Evolutionary conservation across 176 grass and related monocot species (phyloP), one percentile per base, ranked within the genome.

Genomic region (Oryza nivara): DNA sequence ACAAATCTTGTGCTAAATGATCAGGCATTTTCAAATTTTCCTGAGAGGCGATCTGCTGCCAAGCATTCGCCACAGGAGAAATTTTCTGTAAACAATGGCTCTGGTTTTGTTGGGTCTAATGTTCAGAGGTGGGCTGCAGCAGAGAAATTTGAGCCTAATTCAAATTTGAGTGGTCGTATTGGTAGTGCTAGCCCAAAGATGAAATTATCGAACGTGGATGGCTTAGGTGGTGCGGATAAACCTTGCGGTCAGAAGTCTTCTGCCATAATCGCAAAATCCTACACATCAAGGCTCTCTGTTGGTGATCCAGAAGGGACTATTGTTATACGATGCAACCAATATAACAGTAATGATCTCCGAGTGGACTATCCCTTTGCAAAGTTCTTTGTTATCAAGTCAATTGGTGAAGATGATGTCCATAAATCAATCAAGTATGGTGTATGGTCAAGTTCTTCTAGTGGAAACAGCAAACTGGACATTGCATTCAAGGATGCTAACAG

Each of bases 341-440:
- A 89, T 73, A 99, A 96, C 74, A 80, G 78, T 34, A 26, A 85
- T 76, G 88, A 92, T 68, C 84, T 99, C n/a, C 72, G 61, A 71
- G 75, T 89, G 54, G 93, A 92, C 64, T 91, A 99, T 80, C 83
- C 81, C 4, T 87, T 83, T 86, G 96, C 93, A 41, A 99, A 91
- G 75, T 99, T 99, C 81, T 96, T 96, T 60, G 89, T 99, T 75
- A 96, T 96, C 79, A 96, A 96, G 65, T 93, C 91, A 10, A 93
- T 91, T 80, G 92, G 88, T 32, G 94, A 96, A 76, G 94, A 89
- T 2, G 94, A 96, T 91, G 81, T 96, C 54, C 91, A 96, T 74
- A 96, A 91, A 85, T 89, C 91, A 68, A 91, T 96, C 36, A 96
- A 96, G 70, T 96, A 96, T 83, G 88, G 90, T 80, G 91, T 93